Evolutionary conservation across 352 stramenopile species (phyloP).

Genomic region (Phytophthora syringae): DNA sequence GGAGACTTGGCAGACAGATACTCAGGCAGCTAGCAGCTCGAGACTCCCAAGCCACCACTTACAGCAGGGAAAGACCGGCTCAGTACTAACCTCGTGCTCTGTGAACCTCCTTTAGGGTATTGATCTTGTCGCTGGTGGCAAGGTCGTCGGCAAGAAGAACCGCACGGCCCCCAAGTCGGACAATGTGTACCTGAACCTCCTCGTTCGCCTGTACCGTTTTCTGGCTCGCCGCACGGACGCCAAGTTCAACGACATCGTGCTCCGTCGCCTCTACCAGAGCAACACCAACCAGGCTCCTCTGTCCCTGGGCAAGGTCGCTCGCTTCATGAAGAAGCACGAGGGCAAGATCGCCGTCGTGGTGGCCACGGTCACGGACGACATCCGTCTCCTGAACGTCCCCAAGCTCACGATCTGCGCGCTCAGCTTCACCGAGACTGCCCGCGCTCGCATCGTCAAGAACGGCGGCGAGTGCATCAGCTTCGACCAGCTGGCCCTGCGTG

Average conservation of each 20-base stretch:
- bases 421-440: slow-evolving; percentile 97
- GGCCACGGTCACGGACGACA: slow-evolving; percentile 99
- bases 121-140: slow-evolving; percentile 99
- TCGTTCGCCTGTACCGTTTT: slow-evolving; percentile 98
- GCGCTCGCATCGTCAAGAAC: slow-evolving; percentile 97
- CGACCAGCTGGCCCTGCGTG: slow-evolving; percentile 98
- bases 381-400: slow-evolving; percentile 96
- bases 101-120: slow-evolving; percentile 90
- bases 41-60: neutral
- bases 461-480: slow-evolving; percentile 99
- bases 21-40: neutral
- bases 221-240: slow-evolving; percentile 97
- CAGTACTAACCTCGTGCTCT: slow-evolving; percentile 31
- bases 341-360: slow-evolving; percentile 99
- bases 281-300: slow-evolving; percentile 99
- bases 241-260: slow-evolving; percentile 98
- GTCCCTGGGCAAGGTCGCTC: slow-evolving; percentile 94
- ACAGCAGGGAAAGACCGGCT: no score
- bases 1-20: neutral
- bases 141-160: slow-evolving; percentile 98
- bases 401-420: slow-evolving; percentile 97
- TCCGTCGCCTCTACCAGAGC: slow-evolving; percentile 99
- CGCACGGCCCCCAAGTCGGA: slow-evolving; percentile 98
- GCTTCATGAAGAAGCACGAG: slow-evolving; percentile 99
- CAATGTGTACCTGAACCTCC: slow-evolving; percentile 99